These are phyloP conservation scores for Kodamaea lidongshanica DNA, from an alignment of 805 yeast genomes.

Conservation along the genomic window DNA sequence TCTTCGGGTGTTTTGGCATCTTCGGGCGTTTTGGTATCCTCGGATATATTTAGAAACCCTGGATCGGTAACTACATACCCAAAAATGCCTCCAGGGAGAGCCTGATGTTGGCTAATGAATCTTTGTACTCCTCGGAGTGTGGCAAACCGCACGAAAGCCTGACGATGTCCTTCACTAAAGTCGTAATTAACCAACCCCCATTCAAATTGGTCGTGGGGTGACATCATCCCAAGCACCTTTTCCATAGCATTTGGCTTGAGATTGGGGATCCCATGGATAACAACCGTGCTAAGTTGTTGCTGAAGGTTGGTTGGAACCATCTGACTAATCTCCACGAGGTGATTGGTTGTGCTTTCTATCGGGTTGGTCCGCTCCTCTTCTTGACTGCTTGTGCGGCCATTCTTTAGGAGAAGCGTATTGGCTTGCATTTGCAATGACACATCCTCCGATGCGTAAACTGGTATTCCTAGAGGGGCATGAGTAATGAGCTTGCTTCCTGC, in stretches of 20 bases:
- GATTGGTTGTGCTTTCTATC: conserved; percentile 13
- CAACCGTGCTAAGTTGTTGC: conserved; percentile 27
- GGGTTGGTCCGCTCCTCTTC: conserved; percentile 6
- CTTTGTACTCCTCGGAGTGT: conserved; percentile 1
- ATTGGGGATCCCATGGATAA: conserved; percentile 29
- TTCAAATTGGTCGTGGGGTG: conserved; percentile 11
- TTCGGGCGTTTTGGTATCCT: not conserved
- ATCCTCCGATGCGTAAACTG: conserved; percentile 8
- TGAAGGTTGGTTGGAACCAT: conserved; percentile 29
- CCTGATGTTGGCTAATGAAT: no score
- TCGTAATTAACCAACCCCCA: conserved; percentile 35
- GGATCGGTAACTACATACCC: no score
- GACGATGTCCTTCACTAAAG: conserved; percentile 22
- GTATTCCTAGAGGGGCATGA: no score
- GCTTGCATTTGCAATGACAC: conserved; percentile 7
- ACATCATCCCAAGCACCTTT: conserved; percentile 18
- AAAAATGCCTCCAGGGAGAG: no score
- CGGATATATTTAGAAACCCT: conserved; percentile 1
- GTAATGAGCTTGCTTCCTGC: conserved; percentile 17
- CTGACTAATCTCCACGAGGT: conserved; percentile 20
- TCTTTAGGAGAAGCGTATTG: no score
- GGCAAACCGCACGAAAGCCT: conserved; percentile 29
- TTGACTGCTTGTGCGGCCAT: no score
- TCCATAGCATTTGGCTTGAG: conserved; percentile 26
- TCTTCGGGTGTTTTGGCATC: not conserved